Evolutionary conservation across 768 basidiomycete genomes (phyloP), one percentile per base, ranked within the genome.

Genomic region (Chiua virens): DNA sequence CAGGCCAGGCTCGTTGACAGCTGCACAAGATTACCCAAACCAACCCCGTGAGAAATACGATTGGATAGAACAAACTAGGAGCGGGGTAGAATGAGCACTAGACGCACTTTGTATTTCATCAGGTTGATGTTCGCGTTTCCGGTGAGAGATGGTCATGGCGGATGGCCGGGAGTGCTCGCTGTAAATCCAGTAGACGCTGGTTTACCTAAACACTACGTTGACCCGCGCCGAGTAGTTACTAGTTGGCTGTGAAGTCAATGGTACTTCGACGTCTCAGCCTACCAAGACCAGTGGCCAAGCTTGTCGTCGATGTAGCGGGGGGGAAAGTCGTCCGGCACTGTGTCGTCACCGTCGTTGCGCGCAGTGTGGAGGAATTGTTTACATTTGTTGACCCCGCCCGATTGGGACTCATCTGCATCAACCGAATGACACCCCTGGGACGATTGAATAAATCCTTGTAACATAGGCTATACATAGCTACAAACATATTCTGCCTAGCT

Each of bases 1-100:
- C 32, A 87, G 75, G 52, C 89, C 91, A 15, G 90, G 89, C 57
- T 92, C 90, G 62, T 82, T 88, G 47, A 89, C 81, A 57, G 83
- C 85, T 88, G 58, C 25, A 54, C 25, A 53, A 49, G 61, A 57
- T 67, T 64, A 71, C 62, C 62, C 66, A 62, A 66, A 57, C 27
- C 21, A 14, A n/a, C 22, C 52, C 30, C 63, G 63, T 67, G 66
- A 65, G 69, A 69, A 70, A 50, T n/a, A 45, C 10, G 18, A 18
- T 36, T 32, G 38, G 41, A n/a, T 9, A n/a, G 20, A 45, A 49
- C 38, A 34, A 50, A 40, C 40, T n/a, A n/a, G n/a, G n/a, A n/a
- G n/a, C n/a, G n/a, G n/a, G n/a, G n/a, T n/a, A n/a, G n/a, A n/a
- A n/a, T n/a, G n/a, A n/a, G n/a, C n/a, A n/a, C n/a, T n/a, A n/a